Evolutionary conservation across 31 red algal species (phyloP).

Genomic region (Odonthalia washingtoniensis): DNA sequence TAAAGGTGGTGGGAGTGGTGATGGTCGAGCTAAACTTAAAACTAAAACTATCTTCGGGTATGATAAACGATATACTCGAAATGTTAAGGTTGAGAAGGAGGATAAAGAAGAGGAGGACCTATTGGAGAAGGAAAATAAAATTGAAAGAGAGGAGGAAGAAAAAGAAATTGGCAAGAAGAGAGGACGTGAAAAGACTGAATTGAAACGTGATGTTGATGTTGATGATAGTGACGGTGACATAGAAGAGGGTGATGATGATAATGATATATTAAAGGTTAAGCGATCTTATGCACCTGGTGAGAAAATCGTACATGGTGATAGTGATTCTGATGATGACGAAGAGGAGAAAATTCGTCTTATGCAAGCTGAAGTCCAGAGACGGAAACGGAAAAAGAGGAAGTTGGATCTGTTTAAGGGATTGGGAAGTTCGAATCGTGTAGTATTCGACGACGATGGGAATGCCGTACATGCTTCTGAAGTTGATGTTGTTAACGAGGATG

Average conservation of each 20-base stretch:
- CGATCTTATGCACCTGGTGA: background rate
- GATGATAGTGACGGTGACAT: background rate
- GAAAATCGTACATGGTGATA: too few relatives aligned
- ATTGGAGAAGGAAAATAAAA: conserved; percentile 1
- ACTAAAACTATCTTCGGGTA: conserved; percentile 81
- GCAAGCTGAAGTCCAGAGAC: background rate
- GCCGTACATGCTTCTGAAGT: conserved; percentile 48
- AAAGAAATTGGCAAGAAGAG: conserved; percentile 14
- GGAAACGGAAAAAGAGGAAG: conserved; percentile 66
- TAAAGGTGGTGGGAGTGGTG: background rate
- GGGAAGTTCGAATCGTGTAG: conserved; percentile 63
- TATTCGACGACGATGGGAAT: conserved; percentile 64
- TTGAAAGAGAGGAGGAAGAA: conserved; percentile 14
- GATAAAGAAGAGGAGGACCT: background rate
- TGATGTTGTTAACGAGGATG: conserved; percentile 1
- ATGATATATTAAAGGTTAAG: conserved; percentile 8
- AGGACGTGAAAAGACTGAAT: conserved; percentile 10
- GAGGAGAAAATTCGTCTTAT: background rate
- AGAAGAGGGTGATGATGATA: conserved; percentile 18
- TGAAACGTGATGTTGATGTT: background rate
- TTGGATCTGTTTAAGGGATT: conserved; percentile 59
- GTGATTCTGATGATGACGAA: background rate
- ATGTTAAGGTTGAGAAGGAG: background rate
- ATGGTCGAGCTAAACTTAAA: conserved; percentile 11
- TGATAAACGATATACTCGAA: background rate